Conservation (phyloP, 768 basidiomycete species). For the Gloeostereum incarnatum region DNA sequence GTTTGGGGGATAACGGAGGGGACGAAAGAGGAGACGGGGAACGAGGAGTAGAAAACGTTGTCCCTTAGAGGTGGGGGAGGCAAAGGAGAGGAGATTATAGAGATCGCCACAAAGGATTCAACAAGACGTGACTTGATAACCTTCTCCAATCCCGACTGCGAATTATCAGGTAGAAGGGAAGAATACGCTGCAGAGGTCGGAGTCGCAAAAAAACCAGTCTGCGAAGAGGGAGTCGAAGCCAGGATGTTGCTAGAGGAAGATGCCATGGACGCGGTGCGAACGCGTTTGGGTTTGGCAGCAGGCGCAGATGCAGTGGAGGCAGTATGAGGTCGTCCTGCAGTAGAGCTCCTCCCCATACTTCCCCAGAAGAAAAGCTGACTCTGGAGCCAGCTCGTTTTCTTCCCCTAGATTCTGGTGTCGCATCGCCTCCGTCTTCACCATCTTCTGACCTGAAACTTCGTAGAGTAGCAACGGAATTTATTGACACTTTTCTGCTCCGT, state of each 20-base stretch:
- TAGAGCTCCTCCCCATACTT: constrained; percentile 5
- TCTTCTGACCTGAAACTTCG: constrained; percentile 39
- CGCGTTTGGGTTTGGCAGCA: constrained; percentile 26
- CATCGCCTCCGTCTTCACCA: constrained; percentile 22
- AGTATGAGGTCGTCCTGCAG: constrained; percentile 7
- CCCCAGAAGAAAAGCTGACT: constrained; percentile 24
- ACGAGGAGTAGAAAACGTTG: neutral
- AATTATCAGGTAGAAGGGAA: constrained; percentile 42
- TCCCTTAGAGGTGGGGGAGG: constrained; percentile 1
- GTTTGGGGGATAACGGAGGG: neutral
- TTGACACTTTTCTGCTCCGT: constrained; percentile 52
- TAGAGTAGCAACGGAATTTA: constrained; percentile 42
- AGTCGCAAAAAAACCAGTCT: constrained; percentile 3
- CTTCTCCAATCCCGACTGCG: constrained; percentile 61
- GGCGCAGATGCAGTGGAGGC: constrained; percentile 18
- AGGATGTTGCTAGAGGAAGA: constrained; percentile 20
- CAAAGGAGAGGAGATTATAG: constrained; percentile 20
- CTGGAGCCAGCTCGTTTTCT: constrained; percentile 39
- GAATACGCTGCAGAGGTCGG: constrained; percentile 11
- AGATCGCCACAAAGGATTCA: constrained; percentile 65
- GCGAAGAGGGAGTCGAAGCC: neutral
- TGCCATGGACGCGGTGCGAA: constrained; percentile 43
- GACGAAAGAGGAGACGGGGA: neutral
- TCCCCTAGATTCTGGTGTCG: constrained; percentile 21
- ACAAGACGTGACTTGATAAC: constrained; percentile 66